Evolutionary conservation across 2,329 filamentous ascomycete species (phyloP).

Genomic region (Zymoseptoria brevis): DNA sequence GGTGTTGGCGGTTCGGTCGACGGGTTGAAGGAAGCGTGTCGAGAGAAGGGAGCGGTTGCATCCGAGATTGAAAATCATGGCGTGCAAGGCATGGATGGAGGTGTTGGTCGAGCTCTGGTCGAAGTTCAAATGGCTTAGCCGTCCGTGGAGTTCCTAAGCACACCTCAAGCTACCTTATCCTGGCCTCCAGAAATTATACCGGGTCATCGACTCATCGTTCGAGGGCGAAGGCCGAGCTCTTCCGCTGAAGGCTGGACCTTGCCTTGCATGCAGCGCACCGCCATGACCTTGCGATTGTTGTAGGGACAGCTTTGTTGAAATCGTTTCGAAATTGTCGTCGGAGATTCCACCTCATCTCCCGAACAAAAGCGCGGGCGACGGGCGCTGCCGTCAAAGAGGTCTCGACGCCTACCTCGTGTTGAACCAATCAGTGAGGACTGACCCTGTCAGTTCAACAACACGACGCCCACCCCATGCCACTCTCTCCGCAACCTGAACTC

Average conservation of each 20-base stretch:
- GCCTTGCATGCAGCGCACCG: not conserved
- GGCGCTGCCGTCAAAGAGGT: not conserved
- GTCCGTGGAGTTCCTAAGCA: too few relatives aligned
- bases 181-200: not conserved
- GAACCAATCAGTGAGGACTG: not conserved
- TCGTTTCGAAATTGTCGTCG: not conserved
- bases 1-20: constrained; percentile 76
- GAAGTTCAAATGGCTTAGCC: constrained; percentile 37
- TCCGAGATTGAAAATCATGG: constrained; percentile 42
- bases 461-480: not conserved
- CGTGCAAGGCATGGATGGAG: constrained; percentile 35
- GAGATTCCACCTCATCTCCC: not conserved
- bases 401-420: not conserved
- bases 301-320: not conserved
- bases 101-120: constrained; percentile 41
- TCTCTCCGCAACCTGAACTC: not conserved
- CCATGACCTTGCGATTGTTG: not conserved
- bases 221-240: not conserved
- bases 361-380: not conserved
- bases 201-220: not conserved
- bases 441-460: not conserved
- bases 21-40: constrained; percentile 52
- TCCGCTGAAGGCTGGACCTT: not conserved
- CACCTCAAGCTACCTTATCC: too few relatives aligned
- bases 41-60: constrained; percentile 36